Percentiles rank a stretch among this genome's conserved stretches.
These are phyloP conservation scores for Kodamaea derodonti DNA, from an alignment of 1,139 yeast genomes.

Conservation along the genomic window DNA sequence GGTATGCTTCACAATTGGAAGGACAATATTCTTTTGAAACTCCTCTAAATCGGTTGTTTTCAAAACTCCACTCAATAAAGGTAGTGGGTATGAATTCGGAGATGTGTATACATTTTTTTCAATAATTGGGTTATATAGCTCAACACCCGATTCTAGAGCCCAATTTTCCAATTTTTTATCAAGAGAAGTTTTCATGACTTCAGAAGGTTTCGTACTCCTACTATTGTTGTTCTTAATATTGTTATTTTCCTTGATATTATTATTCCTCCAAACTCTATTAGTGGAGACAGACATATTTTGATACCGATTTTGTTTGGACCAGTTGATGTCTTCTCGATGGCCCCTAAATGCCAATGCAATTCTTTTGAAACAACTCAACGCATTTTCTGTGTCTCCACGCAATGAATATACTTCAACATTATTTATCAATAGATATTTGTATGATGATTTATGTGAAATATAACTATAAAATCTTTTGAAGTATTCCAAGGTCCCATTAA, in stretches of 20 bases:
- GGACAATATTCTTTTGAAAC: conserved; percentile 20
- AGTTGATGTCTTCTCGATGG: conserved; percentile 8
- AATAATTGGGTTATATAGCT: conserved; percentile 24
- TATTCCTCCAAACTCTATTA: conserved; percentile 24
- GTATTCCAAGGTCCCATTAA: conserved; percentile 31
- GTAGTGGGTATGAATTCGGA: conserved; percentile 17
- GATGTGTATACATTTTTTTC: conserved; percentile 27
- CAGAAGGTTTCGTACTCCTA: conserved; percentile 8
- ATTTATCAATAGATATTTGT: conserved; percentile 23
- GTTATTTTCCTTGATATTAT: conserved; percentile 20
- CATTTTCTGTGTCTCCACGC: conserved; percentile 18
- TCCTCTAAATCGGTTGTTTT: conserved; percentile 28
- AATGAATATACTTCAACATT: conserved; percentile 32
- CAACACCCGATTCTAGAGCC: background rate
- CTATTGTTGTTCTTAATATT: conserved; percentile 1
- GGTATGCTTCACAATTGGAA: conserved; percentile 14
- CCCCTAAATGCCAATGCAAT: conserved; percentile 19
- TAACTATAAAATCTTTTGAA: conserved; percentile 40
- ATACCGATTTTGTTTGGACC: conserved; percentile 6
- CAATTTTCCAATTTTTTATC: conserved; percentile 20
- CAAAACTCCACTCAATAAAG: conserved; percentile 27
- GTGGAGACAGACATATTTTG: conserved; percentile 16
- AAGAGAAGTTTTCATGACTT: conserved; percentile 12
- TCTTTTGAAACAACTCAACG: conserved; percentile 25
- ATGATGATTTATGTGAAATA: conserved; percentile 25